These are phyloP conservation scores for Nannochloropsis granulata DNA, from an alignment of 108 stramenopile genomes.

Conservation along the genomic window DNA sequence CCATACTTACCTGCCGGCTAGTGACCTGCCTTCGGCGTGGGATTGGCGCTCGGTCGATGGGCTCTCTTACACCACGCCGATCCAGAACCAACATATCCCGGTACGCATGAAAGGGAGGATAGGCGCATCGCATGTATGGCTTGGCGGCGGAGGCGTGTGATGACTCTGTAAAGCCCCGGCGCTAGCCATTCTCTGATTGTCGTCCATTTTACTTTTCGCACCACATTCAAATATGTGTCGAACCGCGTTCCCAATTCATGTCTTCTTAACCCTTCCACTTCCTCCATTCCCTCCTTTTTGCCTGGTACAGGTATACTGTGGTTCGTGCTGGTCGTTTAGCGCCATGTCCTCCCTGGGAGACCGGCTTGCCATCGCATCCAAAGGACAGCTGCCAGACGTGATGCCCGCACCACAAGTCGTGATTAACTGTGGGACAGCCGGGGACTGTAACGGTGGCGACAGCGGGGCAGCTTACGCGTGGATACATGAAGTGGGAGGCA, in stretches of 20 bases:
- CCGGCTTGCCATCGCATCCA: not conserved
- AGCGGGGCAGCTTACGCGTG: not conserved
- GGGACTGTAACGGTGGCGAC: not conserved
- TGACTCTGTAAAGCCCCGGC: too few relatives aligned
- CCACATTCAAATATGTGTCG: too few relatives aligned
- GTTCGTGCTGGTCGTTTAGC: not conserved
- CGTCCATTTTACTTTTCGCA: too few relatives aligned
- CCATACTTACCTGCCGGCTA: not conserved
- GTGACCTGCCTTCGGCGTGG: not conserved
- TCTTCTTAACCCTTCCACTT: too few relatives aligned
- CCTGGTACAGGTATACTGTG: not conserved
- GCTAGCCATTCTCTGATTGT: too few relatives aligned
- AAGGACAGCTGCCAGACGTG: not conserved
- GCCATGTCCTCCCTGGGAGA: not conserved
- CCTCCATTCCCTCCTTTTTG: not conserved
- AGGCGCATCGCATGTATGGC: too few relatives aligned
- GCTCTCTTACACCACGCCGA: not conserved
- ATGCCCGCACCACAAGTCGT: not conserved
- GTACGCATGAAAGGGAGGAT: not conserved
- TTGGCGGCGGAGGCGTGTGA: too few relatives aligned
- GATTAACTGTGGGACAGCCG: not conserved
- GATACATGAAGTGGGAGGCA: not conserved
- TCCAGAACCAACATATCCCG: slow-evolving; percentile 2
- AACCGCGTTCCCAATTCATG: too few relatives aligned
- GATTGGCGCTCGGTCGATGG: not conserved